phyloP scores from a whole-genome alignment of 495 filamentous ascomycete species.

The Amniculicola lignicola region DNA sequence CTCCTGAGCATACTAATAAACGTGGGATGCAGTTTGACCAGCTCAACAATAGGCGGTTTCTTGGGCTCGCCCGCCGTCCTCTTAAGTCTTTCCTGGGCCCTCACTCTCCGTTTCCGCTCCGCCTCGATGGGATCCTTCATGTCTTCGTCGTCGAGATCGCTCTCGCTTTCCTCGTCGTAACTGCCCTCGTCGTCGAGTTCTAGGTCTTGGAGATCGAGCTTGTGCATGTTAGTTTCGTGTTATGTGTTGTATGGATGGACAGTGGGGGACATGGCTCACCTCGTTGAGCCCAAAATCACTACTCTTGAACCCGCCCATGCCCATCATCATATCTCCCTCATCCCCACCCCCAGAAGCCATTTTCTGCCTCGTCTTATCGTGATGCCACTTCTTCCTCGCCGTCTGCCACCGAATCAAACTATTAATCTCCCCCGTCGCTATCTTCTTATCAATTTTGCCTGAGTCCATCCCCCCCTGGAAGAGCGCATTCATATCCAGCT shows the following conservation, averaged over 20 bases:
- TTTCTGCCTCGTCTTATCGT: conserved; percentile 96
- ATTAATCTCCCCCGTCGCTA: conserved; percentile 79
- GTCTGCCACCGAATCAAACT: conserved; percentile 88
- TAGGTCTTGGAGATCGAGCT: conserved; percentile 77
- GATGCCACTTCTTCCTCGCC: conserved; percentile 91
- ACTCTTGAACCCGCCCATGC: conserved; percentile 58
- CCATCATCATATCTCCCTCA: conserved; percentile 26
- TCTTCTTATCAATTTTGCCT: conserved; percentile 62
- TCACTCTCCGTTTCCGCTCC: conserved; percentile 71
- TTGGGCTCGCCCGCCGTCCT: conserved; percentile 82
- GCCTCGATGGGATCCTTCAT: conserved; percentile 80
- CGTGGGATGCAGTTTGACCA: conserved; percentile 69
- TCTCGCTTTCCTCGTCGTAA: conserved; percentile 57
- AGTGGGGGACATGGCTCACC: conserved; percentile 44
- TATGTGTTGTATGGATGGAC: neutral
- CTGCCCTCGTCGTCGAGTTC: conserved; percentile 69
- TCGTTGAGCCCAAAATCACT: conserved; percentile 87
- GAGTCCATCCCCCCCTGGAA: conserved; percentile 72
- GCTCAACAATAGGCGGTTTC: conserved; percentile 77
- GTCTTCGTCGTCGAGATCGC: conserved; percentile 69
- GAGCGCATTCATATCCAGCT: conserved; percentile 89
- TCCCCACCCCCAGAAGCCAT: conserved; percentile 74
- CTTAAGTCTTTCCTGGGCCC: conserved; percentile 73
- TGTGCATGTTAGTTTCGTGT: conserved; percentile 19
- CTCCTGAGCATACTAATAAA: conserved; percentile 82